Evolutionary conservation across 73 alveolate genomes (phyloP).

Genomic region (Tetrahymena malaccensis): DNA sequence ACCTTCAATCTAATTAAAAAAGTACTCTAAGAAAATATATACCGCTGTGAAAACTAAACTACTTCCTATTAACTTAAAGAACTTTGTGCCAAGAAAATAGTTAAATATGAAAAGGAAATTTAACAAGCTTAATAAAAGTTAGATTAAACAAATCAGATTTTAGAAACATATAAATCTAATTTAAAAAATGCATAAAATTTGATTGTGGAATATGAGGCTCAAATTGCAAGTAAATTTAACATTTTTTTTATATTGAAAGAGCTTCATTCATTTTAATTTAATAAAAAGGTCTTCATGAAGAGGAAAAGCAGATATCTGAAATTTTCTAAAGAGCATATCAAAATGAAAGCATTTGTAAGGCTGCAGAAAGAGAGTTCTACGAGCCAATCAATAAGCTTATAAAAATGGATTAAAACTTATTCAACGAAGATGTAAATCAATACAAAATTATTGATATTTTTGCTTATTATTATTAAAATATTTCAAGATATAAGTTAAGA

Average conservation of each 20-base stretch:
- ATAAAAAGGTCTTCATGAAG: not conserved
- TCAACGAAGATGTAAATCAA: not conserved
- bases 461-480: not conserved
- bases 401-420: not conserved
- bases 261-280: not conserved
- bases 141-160: not conserved
- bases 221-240: not conserved
- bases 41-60: not conserved
- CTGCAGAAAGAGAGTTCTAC: not conserved
- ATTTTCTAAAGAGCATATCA: not conserved
- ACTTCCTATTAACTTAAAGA: not conserved
- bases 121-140: not conserved
- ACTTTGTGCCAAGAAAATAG: not conserved
- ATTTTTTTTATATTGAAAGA: no score
- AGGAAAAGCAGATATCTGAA: not conserved
- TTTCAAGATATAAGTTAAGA: not conserved
- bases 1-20: not conserved
- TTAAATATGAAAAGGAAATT: not conserved
- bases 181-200: not conserved
- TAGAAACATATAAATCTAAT: not conserved
- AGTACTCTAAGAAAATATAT: not conserved
- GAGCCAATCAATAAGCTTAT: not conserved
- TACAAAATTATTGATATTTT: not conserved
- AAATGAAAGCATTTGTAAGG: not conserved
- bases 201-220: not conserved